Base-by-base conservation (phyloP, 2,329 filamentous ascomycete genomes). In the Alternaria hordeiaustralica region DNA sequence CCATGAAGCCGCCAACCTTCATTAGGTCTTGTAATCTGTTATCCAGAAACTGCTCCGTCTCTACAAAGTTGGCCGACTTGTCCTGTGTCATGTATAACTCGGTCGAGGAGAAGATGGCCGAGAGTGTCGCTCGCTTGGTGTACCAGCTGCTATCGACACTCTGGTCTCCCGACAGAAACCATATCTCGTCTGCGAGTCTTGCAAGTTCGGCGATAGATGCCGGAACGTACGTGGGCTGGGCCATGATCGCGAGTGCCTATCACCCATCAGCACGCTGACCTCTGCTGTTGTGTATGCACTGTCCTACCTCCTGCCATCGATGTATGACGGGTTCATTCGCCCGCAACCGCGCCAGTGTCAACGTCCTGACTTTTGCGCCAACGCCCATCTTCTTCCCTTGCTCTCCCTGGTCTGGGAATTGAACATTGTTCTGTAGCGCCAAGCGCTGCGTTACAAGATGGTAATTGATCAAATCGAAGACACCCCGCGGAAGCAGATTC, bases 11-110 rank as follows among this genome's bases (percentile, higher is more conserved):
- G 4, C 90, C 89, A 4, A 94, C 69, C 5, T 83, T 86, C 70
- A 87, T 85, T 30, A 87, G 83, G 82, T 96, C 94, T 63, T 88
- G 85, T 60, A 97, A 81, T 65, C 95, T 87, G 46, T 93, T 86
- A 59, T 90, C 87, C 57, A 98, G 82, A 78, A 98, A 99, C 10
- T 88, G 85, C 68, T 90, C 89, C 4, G 96, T 98, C 66, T 94
- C 92, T 10, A 76, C 78, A 73, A 92, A 96, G n/a, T 87, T 88
- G 0, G 86, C 82, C 5, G 90, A 94, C 64, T 84, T 85, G 80
- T 98, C 96, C 63, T 91, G 94, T 21, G 94, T 97, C 94, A 98
- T 97, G 82, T 94, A 97, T 6, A 97, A 84, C 81, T 99, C 96
- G 60, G 90, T 79, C 6, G 81, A 80, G 1, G 93, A 93, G 75